Evolutionary conservation across 805 yeast genomes (phyloP).

Genomic region (Ogataea philodendri): DNA sequence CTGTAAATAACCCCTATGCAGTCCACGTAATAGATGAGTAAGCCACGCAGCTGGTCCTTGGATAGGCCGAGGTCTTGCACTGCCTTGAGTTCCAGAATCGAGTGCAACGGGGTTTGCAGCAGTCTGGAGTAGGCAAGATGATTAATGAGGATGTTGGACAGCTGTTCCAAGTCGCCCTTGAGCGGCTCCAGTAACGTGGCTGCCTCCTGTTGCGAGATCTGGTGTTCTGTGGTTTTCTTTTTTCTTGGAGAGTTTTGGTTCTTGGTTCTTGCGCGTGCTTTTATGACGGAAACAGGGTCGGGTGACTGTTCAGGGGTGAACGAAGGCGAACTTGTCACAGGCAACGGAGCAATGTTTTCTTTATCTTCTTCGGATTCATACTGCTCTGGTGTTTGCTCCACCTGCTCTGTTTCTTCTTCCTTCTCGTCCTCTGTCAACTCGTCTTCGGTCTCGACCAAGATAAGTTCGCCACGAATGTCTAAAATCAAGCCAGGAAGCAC

Average conservation of each 20-base stretch:
- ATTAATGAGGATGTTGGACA: constrained; percentile 68
- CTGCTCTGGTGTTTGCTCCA: no score
- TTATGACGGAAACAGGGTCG: constrained; percentile 4
- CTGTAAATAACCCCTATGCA: constrained; percentile 89
- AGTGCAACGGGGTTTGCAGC: constrained; percentile 81
- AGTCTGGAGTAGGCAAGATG: constrained; percentile 88
- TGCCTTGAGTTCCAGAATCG: constrained; percentile 56
- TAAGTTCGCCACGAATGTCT: constrained; percentile 67
- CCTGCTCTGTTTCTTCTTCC: constrained; percentile 6
- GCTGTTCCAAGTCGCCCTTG: constrained; percentile 42
- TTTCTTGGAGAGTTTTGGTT: constrained; percentile 8
- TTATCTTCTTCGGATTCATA: no score
- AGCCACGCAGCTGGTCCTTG: constrained; percentile 43
- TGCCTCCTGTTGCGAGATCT: constrained; percentile 24
- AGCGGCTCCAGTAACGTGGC: constrained; percentile 33
- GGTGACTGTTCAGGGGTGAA: constrained; percentile 9
- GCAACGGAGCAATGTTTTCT: constrained; percentile 4
- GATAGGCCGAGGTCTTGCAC: constrained; percentile 48
- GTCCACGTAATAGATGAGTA: constrained; percentile 41
- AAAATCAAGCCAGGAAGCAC: constrained; percentile 57
- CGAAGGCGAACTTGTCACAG: background rate
- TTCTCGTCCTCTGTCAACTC: constrained; percentile 14
- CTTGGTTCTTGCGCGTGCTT: constrained; percentile 8
- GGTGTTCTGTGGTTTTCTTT: constrained; percentile 8
- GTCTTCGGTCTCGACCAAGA: constrained; percentile 23